Evolutionary conservation across 2,329 filamentous ascomycete genomes (phyloP).

Genomic region (Neofusicoccum sp.): DNA sequence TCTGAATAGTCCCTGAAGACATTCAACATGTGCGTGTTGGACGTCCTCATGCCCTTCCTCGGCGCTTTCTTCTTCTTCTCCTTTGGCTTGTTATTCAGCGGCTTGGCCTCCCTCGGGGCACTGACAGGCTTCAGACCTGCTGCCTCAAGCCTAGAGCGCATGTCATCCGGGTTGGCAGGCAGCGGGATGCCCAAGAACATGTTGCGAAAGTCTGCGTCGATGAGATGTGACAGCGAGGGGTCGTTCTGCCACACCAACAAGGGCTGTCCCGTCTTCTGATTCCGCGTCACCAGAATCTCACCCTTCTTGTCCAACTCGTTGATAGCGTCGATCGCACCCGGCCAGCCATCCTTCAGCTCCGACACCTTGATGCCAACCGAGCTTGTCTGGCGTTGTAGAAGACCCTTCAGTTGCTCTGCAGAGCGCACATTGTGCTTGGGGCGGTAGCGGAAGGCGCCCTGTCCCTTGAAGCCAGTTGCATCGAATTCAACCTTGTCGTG

Average conservation of each 20-base stretch:
- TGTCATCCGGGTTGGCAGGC: constrained; percentile 67
- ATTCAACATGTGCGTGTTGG: constrained; percentile 82
- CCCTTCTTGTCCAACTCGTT: constrained; percentile 73
- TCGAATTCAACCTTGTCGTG: constrained; percentile 63
- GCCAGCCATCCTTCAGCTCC: constrained; percentile 95
- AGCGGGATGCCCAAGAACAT: constrained; percentile 82
- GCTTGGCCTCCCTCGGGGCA: constrained; percentile 66
- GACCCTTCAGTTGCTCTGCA: constrained; percentile 72
- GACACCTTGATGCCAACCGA: constrained; percentile 79
- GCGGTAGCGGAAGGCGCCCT: constrained; percentile 77
- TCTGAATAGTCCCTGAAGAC: constrained; percentile 73
- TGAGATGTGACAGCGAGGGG: constrained; percentile 67
- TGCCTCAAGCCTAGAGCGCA: constrained; percentile 72
- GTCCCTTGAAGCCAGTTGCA: constrained; percentile 60
- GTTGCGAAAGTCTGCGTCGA: constrained; percentile 78
- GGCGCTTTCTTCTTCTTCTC: constrained; percentile 75
- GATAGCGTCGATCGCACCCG: constrained; percentile 75
- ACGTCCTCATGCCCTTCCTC: constrained; percentile 73
- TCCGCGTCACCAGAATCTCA: constrained; percentile 79
- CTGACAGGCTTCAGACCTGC: constrained; percentile 82
- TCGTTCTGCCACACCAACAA: constrained; percentile 89
- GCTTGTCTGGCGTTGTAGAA: constrained; percentile 78
- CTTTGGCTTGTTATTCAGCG: not conserved
- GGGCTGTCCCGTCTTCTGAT: constrained; percentile 87
- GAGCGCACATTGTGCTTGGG: constrained; percentile 81